phyloP scores from a whole-genome alignment of 2,329 filamentous ascomycete genomes.

The Microdochium trichocladiopsis region DNA sequence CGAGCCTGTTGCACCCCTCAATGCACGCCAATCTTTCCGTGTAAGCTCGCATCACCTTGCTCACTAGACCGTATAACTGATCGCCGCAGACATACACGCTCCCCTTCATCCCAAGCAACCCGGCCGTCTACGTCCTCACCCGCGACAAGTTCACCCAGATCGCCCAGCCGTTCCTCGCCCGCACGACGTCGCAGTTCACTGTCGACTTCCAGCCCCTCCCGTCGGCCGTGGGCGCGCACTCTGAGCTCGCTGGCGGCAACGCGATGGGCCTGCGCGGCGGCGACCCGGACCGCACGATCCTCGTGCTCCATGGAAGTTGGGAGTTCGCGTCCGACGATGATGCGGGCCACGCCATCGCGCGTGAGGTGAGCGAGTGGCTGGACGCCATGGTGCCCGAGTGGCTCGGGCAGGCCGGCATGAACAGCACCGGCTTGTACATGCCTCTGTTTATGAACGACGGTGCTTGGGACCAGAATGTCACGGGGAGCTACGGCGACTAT shows the following conservation, averaged over 20 bases:
- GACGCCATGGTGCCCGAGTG: constrained; percentile 13
- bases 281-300: constrained; percentile 13
- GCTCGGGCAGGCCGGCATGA: constrained; percentile 6
- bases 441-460: constrained; percentile 27
- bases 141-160: constrained; percentile 18
- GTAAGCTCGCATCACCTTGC: too few relatives aligned
- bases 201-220: constrained; percentile 25
- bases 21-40: neutral
- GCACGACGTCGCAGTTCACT: constrained; percentile 14
- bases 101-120: constrained; percentile 11
- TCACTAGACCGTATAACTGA: too few relatives aligned
- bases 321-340: constrained; percentile 9
- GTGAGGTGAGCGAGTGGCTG: constrained; percentile 10
- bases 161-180: constrained; percentile 14
- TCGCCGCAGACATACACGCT: constrained; percentile 14
- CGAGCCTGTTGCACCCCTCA: neutral
- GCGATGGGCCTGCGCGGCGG: constrained; percentile 12
- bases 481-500: constrained; percentile 17
- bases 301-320: constrained; percentile 18
- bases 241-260: constrained; percentile 13
- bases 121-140: constrained; percentile 24
- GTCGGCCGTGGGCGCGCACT: constrained; percentile 12
- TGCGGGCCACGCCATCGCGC: constrained; percentile 8
- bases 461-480: constrained; percentile 22
- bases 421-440: constrained; percentile 12